Evolutionary conservation across 1,284 basidiomycete genomes (phyloP), one percentile per base, ranked within the genome.

Genomic region (Uromyces viciae-fabae): DNA sequence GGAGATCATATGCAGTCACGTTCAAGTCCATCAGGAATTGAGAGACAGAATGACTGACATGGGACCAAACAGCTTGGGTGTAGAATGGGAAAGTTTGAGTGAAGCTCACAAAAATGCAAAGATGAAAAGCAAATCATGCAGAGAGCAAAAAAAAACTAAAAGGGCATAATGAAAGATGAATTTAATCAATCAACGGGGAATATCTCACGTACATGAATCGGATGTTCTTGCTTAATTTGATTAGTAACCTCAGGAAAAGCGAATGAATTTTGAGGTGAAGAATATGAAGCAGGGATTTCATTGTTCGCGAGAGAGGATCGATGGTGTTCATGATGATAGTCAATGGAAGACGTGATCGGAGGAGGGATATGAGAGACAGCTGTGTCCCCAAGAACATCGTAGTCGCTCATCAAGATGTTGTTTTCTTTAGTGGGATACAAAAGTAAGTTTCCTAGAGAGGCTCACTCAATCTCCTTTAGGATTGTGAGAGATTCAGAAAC

Each of bases 351-450:
- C n/a, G 52, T 28, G 25, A 33, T 52, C 4, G 31, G 31, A 3
- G 46, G 31, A 14, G 69, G 52, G 15, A 73, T 28, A 42, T 56
- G 71, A 7, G 71, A 56, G 52, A 42, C 49, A 33, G 46, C 11
- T 49, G 71, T 38, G n/a, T 31, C 28, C 7, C 49, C 71, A 3
- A 73, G 54, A 46, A 73, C 71, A 49, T 52, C 52, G 38, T 73
- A 73, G 28, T 73, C 28, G 40, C 46, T 56, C 71, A 73, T 73
- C 22, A n/a, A n/a, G n/a, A n/a, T n/a, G n/a, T n/a, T n/a, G n/a
- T n/a, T 11, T 72, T 36, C 25, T 22, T 17, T 8, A 2, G 17
- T 38, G 7, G 46, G 54, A 56, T 58, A 25, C 36, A 4, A 46
- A 11, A n/a, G 33, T n/a, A 22, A 4, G 62, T 40, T 11, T 31